These are phyloP conservation scores for Rhodamnia argentea DNA, from an alignment of 345 rosid genomes.

Conservation along the genomic window DNA sequence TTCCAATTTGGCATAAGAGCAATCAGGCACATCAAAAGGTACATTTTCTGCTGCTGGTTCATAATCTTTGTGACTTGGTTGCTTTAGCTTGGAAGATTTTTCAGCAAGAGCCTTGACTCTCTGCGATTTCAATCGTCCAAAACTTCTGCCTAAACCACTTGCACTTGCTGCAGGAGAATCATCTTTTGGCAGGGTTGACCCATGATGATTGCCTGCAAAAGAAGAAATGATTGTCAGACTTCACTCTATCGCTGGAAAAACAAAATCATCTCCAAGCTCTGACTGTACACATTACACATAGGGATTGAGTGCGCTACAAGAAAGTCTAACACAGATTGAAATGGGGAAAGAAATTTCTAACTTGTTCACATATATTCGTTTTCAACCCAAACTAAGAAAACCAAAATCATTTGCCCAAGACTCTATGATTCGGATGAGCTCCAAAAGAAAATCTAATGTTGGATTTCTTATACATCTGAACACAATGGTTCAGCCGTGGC, in stretches of 20 bases:
- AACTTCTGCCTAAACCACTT: slow-evolving; percentile 17
- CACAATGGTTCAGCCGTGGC: background rate
- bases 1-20: slow-evolving; percentile 8
- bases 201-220: slow-evolving; percentile 4
- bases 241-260: background rate
- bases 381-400: background rate
- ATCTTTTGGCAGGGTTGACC: background rate
- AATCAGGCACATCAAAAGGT: background rate
- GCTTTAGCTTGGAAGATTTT: slow-evolving; percentile 26
- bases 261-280: background rate
- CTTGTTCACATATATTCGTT: background rate
- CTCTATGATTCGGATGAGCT: background rate
- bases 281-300: background rate
- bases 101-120: slow-evolving; percentile 49
- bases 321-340: background rate
- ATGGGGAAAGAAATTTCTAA: background rate
- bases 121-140: slow-evolving; percentile 49
- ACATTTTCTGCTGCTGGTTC: background rate
- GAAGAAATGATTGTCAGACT: background rate
- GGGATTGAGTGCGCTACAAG: background rate
- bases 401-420: background rate
- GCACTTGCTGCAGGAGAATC: slow-evolving; percentile 3
- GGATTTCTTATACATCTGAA: background rate
- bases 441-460: background rate
- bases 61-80: slow-evolving; percentile 7